Evolutionary conservation across 192 early-diverging fungal genomes (phyloP).

Genomic region (Linnemannia hyalina): DNA sequence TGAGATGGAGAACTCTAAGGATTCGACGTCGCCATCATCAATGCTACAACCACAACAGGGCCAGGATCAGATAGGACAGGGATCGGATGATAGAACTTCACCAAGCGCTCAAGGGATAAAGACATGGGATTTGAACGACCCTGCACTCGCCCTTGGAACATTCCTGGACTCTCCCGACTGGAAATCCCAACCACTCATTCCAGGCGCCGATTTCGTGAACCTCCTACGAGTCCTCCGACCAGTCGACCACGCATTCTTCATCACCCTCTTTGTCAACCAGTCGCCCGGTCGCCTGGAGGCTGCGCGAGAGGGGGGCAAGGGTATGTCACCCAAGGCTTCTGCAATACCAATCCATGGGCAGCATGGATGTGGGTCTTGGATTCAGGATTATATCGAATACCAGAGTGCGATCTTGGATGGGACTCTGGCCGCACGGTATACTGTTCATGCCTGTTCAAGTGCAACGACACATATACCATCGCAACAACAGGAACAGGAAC

Average conservation of each 20-base stretch:
- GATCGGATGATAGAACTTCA: neutral
- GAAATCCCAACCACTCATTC: conserved; percentile 20
- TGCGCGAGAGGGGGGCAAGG: neutral
- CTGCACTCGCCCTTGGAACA: conserved; percentile 8
- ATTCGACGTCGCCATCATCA: neutral
- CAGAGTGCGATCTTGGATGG: conserved; percentile 20
- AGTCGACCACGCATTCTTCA: conserved; percentile 33
- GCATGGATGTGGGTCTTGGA: conserved; percentile 26
- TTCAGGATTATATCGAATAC: conserved; percentile 19
- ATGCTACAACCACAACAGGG: neutral
- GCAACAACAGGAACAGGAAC: neutral
- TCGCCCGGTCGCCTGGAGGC: neutral
- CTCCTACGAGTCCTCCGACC: conserved; percentile 21
- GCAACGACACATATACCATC: neutral
- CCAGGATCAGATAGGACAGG: neutral
- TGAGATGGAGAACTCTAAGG: conserved; percentile 10
- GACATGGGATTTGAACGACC: conserved; percentile 33
- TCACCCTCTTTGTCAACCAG: conserved; percentile 25
- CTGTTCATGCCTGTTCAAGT: conserved; percentile 28
- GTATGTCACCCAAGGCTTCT: neutral
- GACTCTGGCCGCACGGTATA: conserved; percentile 15
- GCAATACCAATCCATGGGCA: conserved; percentile 1
- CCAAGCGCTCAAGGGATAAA: neutral
- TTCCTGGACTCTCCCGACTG: conserved; percentile 18
- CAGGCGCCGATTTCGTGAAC: conserved; percentile 22